A percentile compares a stretch with the other conserved stretches of the same genome.
Conservation (phyloP, 2,329 filamentous ascomycete species). For the Fusarium newnesense region DNA sequence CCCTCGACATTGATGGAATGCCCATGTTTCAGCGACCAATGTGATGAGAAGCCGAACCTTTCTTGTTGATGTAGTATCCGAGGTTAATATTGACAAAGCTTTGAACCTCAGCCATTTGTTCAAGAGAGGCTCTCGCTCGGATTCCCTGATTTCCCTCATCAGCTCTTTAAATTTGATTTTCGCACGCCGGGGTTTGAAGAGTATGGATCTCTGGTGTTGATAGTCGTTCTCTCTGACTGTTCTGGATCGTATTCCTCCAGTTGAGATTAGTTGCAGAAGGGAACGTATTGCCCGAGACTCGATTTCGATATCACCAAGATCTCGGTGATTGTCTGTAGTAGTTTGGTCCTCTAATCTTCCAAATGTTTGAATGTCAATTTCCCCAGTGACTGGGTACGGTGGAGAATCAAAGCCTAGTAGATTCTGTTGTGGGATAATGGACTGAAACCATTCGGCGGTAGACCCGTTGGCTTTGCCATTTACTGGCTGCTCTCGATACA, state of each 20-base stretch:
- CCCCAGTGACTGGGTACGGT: accelerated
- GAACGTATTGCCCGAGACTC: not conserved
- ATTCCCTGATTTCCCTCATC: accelerated
- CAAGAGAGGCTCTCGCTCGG: not conserved
- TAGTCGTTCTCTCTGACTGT: not conserved
- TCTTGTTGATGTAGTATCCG: accelerated
- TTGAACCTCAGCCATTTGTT: not conserved
- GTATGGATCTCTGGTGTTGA: accelerated
- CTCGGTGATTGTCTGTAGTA: accelerated
- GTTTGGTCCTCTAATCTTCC: not conserved
- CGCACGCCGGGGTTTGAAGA: accelerated
- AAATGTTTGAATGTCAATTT: not conserved
- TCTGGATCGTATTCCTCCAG: accelerated
- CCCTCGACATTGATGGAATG: not conserved
- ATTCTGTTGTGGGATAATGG: not conserved
- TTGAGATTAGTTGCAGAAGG: not conserved
- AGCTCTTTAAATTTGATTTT: accelerated
- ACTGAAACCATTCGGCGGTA: too few species aligned
- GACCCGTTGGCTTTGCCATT: not conserved
- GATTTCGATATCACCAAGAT: not conserved
- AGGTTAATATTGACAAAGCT: not conserved
- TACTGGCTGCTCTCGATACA: not conserved
- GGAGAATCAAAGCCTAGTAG: accelerated
- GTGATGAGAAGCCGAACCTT: accelerated
- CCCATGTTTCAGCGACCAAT: not conserved